phyloP scores from a whole-genome alignment of 257 asterid species.

The Plantago ovata region DNA sequence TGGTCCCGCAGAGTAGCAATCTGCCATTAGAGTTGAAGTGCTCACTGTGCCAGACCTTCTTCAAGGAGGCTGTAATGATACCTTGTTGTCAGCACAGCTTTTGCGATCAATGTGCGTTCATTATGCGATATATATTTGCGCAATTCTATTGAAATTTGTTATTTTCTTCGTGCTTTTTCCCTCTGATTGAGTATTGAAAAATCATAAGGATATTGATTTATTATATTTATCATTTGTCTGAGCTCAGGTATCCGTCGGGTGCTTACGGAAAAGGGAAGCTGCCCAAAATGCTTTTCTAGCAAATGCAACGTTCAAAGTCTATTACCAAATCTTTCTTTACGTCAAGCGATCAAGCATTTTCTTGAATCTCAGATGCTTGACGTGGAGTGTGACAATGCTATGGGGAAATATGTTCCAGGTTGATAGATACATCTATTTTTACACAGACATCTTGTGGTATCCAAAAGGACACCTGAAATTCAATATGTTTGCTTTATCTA shows the following conservation, averaged over 20 bases:
- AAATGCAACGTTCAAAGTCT: slow-evolving; percentile 59
- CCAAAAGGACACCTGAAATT: background rate
- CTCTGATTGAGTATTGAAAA: background rate
- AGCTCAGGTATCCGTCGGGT: slow-evolving; percentile 61
- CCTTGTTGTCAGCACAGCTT: slow-evolving; percentile 98
- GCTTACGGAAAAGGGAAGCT: slow-evolving; percentile 60
- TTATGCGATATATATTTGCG: slow-evolving; percentile 9
- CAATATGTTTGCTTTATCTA: slow-evolving; percentile 10
- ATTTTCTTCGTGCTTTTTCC: background rate
- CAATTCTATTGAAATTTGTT: background rate
- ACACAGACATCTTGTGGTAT: slow-evolving; percentile 9
- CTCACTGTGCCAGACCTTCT: slow-evolving; percentile 60
- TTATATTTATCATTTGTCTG: slow-evolving; percentile 8
- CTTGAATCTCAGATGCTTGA: slow-evolving; percentile 57
- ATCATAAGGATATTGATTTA: slow-evolving; percentile 4
- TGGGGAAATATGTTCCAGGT: slow-evolving; percentile 77
- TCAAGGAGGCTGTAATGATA: slow-evolving; percentile 89
- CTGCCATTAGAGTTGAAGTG: slow-evolving; percentile 72
- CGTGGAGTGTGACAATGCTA: slow-evolving; percentile 39
- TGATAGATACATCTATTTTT: slow-evolving; percentile 7
- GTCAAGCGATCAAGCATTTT: slow-evolving; percentile 69
- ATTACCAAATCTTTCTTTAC: slow-evolving; percentile 79
- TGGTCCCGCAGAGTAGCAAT: slow-evolving; percentile 29
- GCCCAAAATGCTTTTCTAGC: slow-evolving; percentile 81
- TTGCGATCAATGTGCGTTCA: slow-evolving; percentile 79